Conservation (phyloP, 2,329 filamentous ascomycete genomes). For the Penicillium frequentans region DNA sequence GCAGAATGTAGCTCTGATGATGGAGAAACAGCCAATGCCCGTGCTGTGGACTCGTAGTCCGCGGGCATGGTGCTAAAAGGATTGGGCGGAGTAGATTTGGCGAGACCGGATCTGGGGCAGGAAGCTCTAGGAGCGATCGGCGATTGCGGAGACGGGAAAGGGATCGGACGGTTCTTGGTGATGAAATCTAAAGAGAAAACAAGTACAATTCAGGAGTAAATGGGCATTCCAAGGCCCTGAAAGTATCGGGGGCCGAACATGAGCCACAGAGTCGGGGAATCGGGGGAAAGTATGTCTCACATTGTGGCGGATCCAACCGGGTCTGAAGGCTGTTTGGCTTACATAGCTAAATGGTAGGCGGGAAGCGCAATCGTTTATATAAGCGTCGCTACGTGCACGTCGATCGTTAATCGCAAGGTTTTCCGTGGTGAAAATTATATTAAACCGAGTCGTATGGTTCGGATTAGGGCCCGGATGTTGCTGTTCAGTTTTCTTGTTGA, state of each 20-base stretch:
- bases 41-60: conserved; percentile 54
- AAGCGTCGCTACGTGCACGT: neutral
- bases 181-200: neutral
- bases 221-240: conserved; percentile 2
- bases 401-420: neutral
- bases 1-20: conserved; percentile 49
- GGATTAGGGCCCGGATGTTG: neutral
- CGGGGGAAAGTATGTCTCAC: neutral
- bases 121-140: conserved; percentile 8
- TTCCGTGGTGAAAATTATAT: neutral
- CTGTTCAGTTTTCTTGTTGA: no score
- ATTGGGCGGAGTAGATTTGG: neutral
- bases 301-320: conserved; percentile 1
- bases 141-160: conserved; percentile 8
- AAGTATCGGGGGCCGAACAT: neutral
- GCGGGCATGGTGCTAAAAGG: conserved; percentile 38
- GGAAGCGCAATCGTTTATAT: neutral
- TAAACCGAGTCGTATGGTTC: neutral
- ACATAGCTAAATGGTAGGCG: neutral
- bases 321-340: neutral
- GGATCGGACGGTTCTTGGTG: neutral
- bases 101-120: conserved; percentile 13
- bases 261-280: neutral
- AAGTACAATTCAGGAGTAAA: neutral
- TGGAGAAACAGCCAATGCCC: conserved; percentile 54